Percentiles rank a stretch among this genome's conserved stretches.
phyloP scores from a whole-genome alignment of 1,284 basidiomycete species.

The Farysia itapuensis region DNA sequence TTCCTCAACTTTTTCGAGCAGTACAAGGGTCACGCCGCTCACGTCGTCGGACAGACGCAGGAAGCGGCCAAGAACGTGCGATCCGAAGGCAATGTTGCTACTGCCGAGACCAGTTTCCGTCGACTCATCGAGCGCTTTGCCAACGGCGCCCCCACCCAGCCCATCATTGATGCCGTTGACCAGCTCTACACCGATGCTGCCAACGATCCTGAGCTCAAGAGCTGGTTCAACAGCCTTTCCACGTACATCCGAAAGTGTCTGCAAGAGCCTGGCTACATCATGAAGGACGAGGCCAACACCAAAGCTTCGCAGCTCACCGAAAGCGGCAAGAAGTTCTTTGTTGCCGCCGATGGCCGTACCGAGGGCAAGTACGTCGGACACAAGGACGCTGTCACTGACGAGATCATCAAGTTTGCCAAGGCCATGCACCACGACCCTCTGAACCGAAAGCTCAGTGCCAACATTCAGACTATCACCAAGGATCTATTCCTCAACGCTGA shows the following conservation, averaged over 20 bases:
- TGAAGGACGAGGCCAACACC: slow-evolving; percentile 71
- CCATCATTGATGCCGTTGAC: slow-evolving; percentile 73
- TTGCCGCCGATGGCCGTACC: slow-evolving; percentile 59
- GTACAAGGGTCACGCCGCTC: slow-evolving; percentile 72
- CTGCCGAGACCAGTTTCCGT: slow-evolving; percentile 50
- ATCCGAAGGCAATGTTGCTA: slow-evolving; percentile 63
- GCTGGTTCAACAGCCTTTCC: slow-evolving; percentile 75
- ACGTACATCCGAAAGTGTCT: slow-evolving; percentile 66
- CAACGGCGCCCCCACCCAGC: slow-evolving; percentile 68
- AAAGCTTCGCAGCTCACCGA: slow-evolving; percentile 62
- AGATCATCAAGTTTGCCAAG: slow-evolving; percentile 74
- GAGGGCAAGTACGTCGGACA: slow-evolving; percentile 77
- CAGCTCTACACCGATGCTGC: slow-evolving; percentile 75
- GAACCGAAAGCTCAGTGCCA: slow-evolving; percentile 77
- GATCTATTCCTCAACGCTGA: slow-evolving; percentile 71
- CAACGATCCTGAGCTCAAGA: slow-evolving; percentile 73
- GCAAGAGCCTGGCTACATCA: slow-evolving; percentile 83
- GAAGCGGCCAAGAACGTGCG: slow-evolving; percentile 64
- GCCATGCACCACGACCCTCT: slow-evolving; percentile 82
- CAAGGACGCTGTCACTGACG: slow-evolving; percentile 77
- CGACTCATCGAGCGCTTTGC: slow-evolving; percentile 87
- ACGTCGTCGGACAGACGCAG: slow-evolving; percentile 64
- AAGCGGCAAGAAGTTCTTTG: slow-evolving; percentile 52
- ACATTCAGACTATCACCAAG: slow-evolving; percentile 78
- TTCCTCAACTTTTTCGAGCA: slow-evolving; percentile 63